Evolutionary conservation across 208 protist genomes (phyloP).

Genomic region (Acanthamoeba rhysodes): DNA sequence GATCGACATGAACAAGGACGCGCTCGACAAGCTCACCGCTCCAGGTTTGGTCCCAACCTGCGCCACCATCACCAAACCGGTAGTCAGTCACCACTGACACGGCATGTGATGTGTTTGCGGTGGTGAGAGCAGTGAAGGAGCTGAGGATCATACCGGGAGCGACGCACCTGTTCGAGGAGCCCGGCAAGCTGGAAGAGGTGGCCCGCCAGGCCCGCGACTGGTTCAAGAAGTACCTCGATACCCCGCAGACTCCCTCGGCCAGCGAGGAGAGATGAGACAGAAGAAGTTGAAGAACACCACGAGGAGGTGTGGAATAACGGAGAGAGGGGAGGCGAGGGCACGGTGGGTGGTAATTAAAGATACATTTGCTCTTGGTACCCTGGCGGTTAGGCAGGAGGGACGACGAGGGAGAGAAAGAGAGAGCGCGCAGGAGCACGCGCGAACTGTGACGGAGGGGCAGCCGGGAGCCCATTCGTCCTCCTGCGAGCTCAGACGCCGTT

Average conservation of each 20-base stretch:
- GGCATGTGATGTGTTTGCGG: too few relatives aligned
- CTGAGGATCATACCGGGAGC: constrained; percentile 47
- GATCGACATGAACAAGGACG: constrained; percentile 72
- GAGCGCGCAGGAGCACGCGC: neutral
- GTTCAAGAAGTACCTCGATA: constrained; percentile 59
- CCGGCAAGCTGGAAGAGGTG: constrained; percentile 62
- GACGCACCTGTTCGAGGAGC: constrained; percentile 69
- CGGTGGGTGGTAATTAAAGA: neutral
- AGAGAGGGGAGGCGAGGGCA: too few relatives aligned
- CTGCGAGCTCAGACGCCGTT: too few relatives aligned
- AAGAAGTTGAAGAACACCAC: neutral
- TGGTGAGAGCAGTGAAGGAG: neutral
- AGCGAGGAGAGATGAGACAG: constrained; percentile 6
- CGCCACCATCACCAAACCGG: neutral
- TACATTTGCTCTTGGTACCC: neutral
- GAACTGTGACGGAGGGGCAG: neutral
- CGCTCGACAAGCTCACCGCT: neutral
- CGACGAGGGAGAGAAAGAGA: neutral
- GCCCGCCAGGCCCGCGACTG: constrained; percentile 26
- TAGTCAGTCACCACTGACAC: neutral
- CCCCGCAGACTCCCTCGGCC: neutral
- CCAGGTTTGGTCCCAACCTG: neutral
- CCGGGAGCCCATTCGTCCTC: too few relatives aligned
- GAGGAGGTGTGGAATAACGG: neutral
- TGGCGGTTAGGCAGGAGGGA: neutral